Conservation (phyloP, 148 eudicot species). For the Diospyros lotus region DNA sequence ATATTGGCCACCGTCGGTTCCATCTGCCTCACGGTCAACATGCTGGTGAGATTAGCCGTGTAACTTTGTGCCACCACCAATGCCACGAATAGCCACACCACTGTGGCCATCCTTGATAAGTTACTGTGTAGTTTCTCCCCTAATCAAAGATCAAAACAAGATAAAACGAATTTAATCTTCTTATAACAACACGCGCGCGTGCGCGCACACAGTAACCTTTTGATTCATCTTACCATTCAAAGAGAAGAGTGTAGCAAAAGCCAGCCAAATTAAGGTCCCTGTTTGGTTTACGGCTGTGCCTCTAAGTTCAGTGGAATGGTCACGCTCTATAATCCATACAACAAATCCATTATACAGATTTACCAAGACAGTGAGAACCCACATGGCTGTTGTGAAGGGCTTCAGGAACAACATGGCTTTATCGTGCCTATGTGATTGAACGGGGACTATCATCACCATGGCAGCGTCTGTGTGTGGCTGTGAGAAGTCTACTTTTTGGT, state of each 20-base stretch:
- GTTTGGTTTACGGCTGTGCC: conserved; percentile 30
- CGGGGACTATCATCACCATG: conserved; percentile 23
- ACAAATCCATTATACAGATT: conserved; percentile 26
- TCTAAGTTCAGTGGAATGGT: conserved; percentile 19
- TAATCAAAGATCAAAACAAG: neutral
- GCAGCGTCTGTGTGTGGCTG: conserved; percentile 32
- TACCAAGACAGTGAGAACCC: conserved; percentile 23
- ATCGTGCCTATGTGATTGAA: neutral
- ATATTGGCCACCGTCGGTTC: conserved; percentile 15
- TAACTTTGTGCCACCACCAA: conserved; percentile 27
- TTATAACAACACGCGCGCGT: too few species aligned
- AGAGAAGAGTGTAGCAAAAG: conserved; percentile 27
- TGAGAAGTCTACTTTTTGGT: conserved; percentile 28
- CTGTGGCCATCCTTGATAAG: conserved; percentile 21
- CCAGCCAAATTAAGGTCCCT: conserved; percentile 27
- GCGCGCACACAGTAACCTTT: too few species aligned
- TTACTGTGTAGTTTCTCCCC: conserved; percentile 25
- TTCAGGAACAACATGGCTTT: conserved; percentile 29
- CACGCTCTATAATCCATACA: conserved; percentile 31
- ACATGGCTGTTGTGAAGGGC: conserved; percentile 30
- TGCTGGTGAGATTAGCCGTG: conserved; percentile 28
- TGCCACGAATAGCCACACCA: conserved; percentile 35
- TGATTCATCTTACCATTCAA: too few species aligned
- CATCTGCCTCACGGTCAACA: conserved; percentile 25
- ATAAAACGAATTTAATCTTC: neutral